Evolutionary conservation across 306 rosid species (phyloP).

Genomic region (Castanea sativa): DNA sequence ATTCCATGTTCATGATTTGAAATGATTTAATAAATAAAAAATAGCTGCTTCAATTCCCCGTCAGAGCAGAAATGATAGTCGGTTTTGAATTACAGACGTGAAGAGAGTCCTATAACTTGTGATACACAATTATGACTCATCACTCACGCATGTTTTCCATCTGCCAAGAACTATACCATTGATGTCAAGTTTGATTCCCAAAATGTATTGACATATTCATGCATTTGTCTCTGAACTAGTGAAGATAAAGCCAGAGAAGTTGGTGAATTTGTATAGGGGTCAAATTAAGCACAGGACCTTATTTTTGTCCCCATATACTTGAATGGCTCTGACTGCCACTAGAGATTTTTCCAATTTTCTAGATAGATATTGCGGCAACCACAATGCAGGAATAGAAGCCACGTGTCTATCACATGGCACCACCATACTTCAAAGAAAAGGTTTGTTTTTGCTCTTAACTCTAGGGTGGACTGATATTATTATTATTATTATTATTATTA

Average conservation of each 20-base stretch:
- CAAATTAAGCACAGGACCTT: constrained; percentile 25
- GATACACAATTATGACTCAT: not conserved
- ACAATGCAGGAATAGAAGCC: constrained; percentile 19
- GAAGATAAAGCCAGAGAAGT: constrained; percentile 2
- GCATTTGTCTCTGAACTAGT: constrained; percentile 10
- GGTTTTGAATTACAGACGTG: not conserved
- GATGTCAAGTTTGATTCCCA: not conserved
- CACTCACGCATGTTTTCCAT: not conserved
- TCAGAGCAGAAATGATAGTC: not conserved
- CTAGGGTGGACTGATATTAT: not conserved
- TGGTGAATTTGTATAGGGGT: constrained; percentile 6
- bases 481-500: too few species aligned
- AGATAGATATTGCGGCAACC: constrained; percentile 20
- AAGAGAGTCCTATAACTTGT: not conserved
- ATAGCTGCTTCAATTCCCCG: not conserved
- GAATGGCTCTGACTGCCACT: not conserved
- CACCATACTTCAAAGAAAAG: constrained; percentile 28
- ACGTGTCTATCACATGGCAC: constrained; percentile 25
- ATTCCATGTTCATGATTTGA: not conserved
- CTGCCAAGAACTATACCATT: not conserved
- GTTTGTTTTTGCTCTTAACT: constrained; percentile 3
- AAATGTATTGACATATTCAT: constrained; percentile 1
- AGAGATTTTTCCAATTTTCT: constrained; percentile 4
- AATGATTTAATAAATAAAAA: not conserved
- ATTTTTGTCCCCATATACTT: not conserved